phyloP scores from a whole-genome alignment of 2,329 filamentous ascomycete genomes.

The Biscogniauxia mediterranea region DNA sequence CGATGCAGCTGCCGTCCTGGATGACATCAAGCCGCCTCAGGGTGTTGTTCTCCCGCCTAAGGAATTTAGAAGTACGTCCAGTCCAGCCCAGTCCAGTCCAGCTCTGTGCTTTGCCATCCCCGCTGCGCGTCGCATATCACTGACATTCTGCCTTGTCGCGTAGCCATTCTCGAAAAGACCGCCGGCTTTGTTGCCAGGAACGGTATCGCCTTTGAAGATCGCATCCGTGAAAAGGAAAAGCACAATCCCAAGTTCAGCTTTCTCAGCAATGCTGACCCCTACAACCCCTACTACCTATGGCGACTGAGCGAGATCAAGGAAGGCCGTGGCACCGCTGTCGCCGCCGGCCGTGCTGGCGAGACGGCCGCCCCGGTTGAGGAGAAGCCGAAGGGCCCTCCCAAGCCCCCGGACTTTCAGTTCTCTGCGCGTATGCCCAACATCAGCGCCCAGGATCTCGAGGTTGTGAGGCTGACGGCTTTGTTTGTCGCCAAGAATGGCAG shows the following conservation, averaged over 20 bases:
- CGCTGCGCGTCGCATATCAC: slow-evolving; percentile 20
- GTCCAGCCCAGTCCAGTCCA: not conserved
- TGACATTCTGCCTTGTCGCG: slow-evolving; percentile 5
- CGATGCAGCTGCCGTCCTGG: slow-evolving; percentile 52
- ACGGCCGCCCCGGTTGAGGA: slow-evolving; percentile 51
- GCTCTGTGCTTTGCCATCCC: not conserved
- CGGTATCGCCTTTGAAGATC: slow-evolving; percentile 70
- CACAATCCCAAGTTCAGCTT: slow-evolving; percentile 91
- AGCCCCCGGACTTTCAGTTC: slow-evolving; percentile 86
- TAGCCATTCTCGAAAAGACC: slow-evolving; percentile 78
- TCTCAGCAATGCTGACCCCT: slow-evolving; percentile 74
- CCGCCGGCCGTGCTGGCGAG: slow-evolving; percentile 71
- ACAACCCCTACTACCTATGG: slow-evolving; percentile 88
- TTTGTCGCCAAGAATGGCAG: slow-evolving; percentile 93
- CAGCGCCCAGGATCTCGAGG: slow-evolving; percentile 84
- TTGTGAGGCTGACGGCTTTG: slow-evolving; percentile 74
- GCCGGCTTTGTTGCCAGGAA: slow-evolving; percentile 82
- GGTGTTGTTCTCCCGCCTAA: slow-evolving; percentile 87
- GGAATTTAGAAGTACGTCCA: slow-evolving; percentile 65
- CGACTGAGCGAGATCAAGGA: slow-evolving; percentile 80
- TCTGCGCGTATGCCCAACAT: slow-evolving; percentile 97
- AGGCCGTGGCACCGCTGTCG: slow-evolving; percentile 76
- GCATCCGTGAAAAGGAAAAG: slow-evolving; percentile 80
- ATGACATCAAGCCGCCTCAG: slow-evolving; percentile 74
- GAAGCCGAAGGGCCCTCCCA: slow-evolving; percentile 77